Base-by-base conservation (phyloP, 192 early-diverging fungal species). In the Funneliformis geosporum region DNA sequence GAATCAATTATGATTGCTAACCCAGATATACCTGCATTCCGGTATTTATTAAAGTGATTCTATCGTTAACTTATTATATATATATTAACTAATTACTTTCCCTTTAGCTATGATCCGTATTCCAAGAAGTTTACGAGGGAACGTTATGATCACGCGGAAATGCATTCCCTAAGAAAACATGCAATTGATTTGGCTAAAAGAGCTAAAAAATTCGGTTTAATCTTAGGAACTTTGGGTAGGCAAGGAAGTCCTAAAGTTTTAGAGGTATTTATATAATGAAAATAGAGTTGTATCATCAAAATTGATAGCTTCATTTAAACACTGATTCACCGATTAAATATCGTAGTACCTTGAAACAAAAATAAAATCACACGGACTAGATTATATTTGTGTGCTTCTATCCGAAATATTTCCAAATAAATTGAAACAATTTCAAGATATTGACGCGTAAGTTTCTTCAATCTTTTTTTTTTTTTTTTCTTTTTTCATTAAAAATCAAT, bases 1-100 rank as follows among this genome's bases (percentile, higher is more conserved):
- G 98, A 99, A 84, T 94, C 97, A 25, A 97, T 98, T 76, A 98
- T 99, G 98, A 98, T 99, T 66, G 93, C 95, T 74, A 99, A 99
- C 80, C 97, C 97, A 1, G 84, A 88, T 0, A 80, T 99, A 65
- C 91, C 94, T 25, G 94, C 96, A 14, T 98, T 93, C 84, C 92
- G 95, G 74, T 93, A 74, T 43, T 73, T 66, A n/a, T 55, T 21
- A 27, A 28, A 55, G 11, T 16, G n/a, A 18, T 43, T 23, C 40
- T 46, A 44, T 28, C 3, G 59, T 21, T 65, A 8, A 73, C 11
- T n/a, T 66, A 61, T 60, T 42, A 39, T 16, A 21, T 62, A 3
- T 38, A 28, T 18, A 47, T 76, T 16, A 39, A 28, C 50, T 78
- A n/a, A 25, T 72, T 18, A 43, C 25, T 44, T 77, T 71, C 27